Evolutionary conservation across 805 yeast genomes (phyloP), one percentile per base, ranked within the genome.

Genomic region (Cyberlindnera sargentensis): DNA sequence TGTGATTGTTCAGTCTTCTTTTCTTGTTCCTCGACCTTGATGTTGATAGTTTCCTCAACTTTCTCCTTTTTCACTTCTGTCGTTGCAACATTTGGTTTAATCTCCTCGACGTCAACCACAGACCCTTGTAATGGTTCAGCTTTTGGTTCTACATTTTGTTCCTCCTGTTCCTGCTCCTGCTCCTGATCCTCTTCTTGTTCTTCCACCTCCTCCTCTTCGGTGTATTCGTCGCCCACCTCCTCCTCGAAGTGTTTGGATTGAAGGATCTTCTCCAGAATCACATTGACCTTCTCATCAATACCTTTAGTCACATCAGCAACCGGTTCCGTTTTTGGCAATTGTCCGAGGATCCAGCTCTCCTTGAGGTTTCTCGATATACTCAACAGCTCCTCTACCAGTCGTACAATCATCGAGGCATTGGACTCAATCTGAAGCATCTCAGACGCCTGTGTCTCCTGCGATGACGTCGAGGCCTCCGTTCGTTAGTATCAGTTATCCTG

Each of bases 261-360:
- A n/a, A 49, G 8, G 2, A 51, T 43, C 15, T 25, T 42, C 25
- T 30, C 25, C 33, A 51, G 35, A 4, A 49, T 49, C 2, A 10
- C 15, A 30, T 48, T 48, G 29, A 52, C 36, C 38, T 48, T 43
- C 10, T 36, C 42, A 27, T 37, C 40, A 3, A 39, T 29, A 0
- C 42, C 48, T 6, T 25, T 32, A 4, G 41, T 41, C 6, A 39
- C 33, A n/a, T 43, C 55, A 8, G 46, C 49, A 25, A 49, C 51
- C 11, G 41, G 45, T 5, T 46, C 37, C 5, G 45, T 43, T 10
- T 65, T 68, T 34, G 73, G 73, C 42, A 76, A 62, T 25, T 77
- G 75, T 3, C 80, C 81, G 42, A 78, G 58, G 34, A 76, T 71
- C 83, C 82, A 78, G 4, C 73, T 67, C 55, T 77, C 82, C 50